Evolutionary conservation across 129 eudicot species (phyloP).

Genomic region (Flaveria ramosissima): DNA sequence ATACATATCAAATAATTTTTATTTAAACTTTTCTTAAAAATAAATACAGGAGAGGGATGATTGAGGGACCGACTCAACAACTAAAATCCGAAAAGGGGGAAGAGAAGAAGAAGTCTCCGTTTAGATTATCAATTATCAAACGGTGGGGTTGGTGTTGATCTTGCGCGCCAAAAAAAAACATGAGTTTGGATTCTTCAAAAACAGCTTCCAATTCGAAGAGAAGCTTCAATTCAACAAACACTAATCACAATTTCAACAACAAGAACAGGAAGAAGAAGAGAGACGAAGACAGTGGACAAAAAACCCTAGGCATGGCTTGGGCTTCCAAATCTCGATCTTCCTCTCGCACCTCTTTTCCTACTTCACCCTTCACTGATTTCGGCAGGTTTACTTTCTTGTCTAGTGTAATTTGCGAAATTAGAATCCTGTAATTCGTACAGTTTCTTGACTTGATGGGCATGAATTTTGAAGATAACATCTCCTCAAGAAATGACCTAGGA

Average conservation of each 20-base stretch:
- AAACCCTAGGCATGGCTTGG: slow-evolving; percentile 98
- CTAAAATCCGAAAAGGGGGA: background rate
- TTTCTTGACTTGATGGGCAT: no score
- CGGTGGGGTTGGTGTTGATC: background rate
- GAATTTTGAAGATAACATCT: background rate
- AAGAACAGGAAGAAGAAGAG: slow-evolving; percentile 41
- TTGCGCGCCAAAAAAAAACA: slow-evolving; percentile 41
- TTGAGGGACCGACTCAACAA: background rate
- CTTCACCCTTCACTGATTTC: slow-evolving; percentile 77
- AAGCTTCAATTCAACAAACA: slow-evolving; percentile 51
- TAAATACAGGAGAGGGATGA: no score
- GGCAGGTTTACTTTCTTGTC: slow-evolving; percentile 50
- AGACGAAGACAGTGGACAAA: slow-evolving; percentile 42
- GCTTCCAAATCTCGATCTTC: slow-evolving; percentile 74
- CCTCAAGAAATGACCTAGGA: no score
- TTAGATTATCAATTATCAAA: background rate
- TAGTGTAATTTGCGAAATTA: background rate
- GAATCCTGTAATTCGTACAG: background rate
- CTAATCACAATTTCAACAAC: slow-evolving; percentile 39
- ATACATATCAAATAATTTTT: no score
- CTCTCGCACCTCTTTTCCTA: slow-evolving; percentile 61
- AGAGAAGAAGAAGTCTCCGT: background rate
- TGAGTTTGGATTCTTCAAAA: slow-evolving; percentile 50
- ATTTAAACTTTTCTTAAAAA: no score
- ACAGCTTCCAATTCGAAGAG: slow-evolving; percentile 52